Conservation (phyloP, 2,329 filamentous ascomycete genomes). For the Epicoccum nigrum region DNA sequence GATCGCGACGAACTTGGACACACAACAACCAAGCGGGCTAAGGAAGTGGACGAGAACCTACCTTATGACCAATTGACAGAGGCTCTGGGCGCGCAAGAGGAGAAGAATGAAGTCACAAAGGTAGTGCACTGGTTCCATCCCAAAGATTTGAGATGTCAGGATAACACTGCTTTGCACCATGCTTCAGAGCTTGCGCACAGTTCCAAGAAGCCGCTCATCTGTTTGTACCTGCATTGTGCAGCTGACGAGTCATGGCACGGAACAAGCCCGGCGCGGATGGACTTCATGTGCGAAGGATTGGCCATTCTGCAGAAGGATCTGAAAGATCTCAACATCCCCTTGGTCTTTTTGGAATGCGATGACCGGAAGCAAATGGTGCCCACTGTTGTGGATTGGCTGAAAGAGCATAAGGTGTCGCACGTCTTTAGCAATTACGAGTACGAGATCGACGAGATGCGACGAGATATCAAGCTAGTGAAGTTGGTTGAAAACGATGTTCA, state of each 20-base stretch:
- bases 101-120: conserved; percentile 47
- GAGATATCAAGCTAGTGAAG: conserved; percentile 54
- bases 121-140: conserved; percentile 60
- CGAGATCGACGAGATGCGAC: conserved; percentile 53
- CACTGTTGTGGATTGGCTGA: conserved; percentile 52
- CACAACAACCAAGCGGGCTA: conserved; percentile 57
- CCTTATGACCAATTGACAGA: conserved; percentile 53
- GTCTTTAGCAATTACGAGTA: conserved; percentile 57
- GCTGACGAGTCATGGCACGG: conserved; percentile 59
- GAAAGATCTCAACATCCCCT: conserved; percentile 56
- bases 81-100: conserved; percentile 49
- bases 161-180: conserved; percentile 56
- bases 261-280: conserved; percentile 55
- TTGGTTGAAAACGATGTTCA: conserved; percentile 45
- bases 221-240: conserved; percentile 55
- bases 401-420: conserved; percentile 53
- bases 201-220: conserved; percentile 51
- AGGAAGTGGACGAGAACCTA: conserved; percentile 54
- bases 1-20: conserved; percentile 47
- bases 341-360: conserved; percentile 53
- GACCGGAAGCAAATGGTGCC: conserved; percentile 52
- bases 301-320: conserved; percentile 54
- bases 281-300: conserved; percentile 57
- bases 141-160: conserved; percentile 58
- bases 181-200: conserved; percentile 55